Percentiles rank a stretch among this genome's conserved stretches.
Evolutionary conservation across 139 green algal genomes (phyloP).

Genomic region (Micractinium sp.): DNA sequence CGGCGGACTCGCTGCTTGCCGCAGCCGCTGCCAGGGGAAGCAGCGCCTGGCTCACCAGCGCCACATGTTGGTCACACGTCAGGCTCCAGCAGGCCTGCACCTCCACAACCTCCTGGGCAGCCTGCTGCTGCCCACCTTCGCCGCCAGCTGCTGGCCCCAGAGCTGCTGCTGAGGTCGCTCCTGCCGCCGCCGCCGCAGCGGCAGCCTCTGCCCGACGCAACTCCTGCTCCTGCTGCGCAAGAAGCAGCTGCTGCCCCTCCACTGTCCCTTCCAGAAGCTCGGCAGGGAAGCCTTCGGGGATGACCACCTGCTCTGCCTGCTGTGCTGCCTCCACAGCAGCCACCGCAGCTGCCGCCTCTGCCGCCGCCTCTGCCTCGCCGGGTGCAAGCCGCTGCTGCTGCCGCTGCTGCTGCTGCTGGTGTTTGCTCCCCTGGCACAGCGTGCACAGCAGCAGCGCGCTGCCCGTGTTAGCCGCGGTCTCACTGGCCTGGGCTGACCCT

Average conservation of each 20-base stretch:
- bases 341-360: neutral
- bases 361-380: neutral
- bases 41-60: slow-evolving; percentile 24
- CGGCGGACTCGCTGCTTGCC: neutral
- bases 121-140: neutral
- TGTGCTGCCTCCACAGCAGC: neutral
- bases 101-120: slow-evolving; percentile 10
- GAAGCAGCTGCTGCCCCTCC: slow-evolving; percentile 29
- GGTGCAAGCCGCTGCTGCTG: neutral
- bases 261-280: slow-evolving; percentile 24
- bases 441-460: slow-evolving; percentile 10
- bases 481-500: neutral
- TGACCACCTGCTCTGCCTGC: slow-evolving; percentile 14
- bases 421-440: slow-evolving; percentile 13
- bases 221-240: slow-evolving; percentile 23
- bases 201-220: neutral
- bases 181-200: neutral
- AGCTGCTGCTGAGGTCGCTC: neutral
- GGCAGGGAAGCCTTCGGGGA: slow-evolving; percentile 4
- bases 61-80: neutral
- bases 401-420: neutral
- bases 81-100: slow-evolving; percentile 22
- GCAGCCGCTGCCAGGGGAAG: slow-evolving; percentile 6
- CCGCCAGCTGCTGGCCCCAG: neutral
- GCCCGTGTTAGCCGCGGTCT: neutral